Base-by-base conservation (phyloP, 257 asterid species). In the Fraxinus quadrangulata region DNA sequence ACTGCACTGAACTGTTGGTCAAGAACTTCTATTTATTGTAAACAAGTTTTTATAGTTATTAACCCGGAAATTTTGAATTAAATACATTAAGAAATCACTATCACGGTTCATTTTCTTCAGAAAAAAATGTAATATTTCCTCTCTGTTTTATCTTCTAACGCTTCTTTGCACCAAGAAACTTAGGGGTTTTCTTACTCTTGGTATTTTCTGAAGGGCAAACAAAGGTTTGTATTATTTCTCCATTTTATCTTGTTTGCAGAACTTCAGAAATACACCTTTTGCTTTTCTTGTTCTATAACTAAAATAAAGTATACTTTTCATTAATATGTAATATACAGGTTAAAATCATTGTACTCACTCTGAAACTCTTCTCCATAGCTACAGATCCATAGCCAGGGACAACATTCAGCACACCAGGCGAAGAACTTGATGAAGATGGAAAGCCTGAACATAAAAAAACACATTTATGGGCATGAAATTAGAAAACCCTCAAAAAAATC, bases 311-410 rank as follows among this genome's bases (percentile, higher is more conserved):
- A 4, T 47, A 47, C n/a, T 47, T 47, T 45, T 11, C 49, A 11
- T 42, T 11, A 42, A 42, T 42, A 42, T 42, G 49, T 10, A 42
- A 42, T 9, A 59, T 21, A 59, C 14, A 59, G 23, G 67, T n/a
- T 21, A 59, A 59, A 59, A 59, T 59, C 13, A 34, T 16, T 73
- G 14, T 45, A 73, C 96, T 86, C 68, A 95, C 99, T 84, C 92
- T 79, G 76, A 93, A 90, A 45, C 90, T 93, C 83, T 81, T 88
- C 84, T 93, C 98, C 94, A 93, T 89, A 45, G 97, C 94, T 68
- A 88, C 42, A 49, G 97, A 85, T 78, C 97, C 98, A 81, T 88
- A 92, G 19, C 87, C 91, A 39, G 79, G 84, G 16, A 77, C 83
- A 70, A 71, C 80, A 47, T 71, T 67, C 39, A 85, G 54, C 72